Evolutionary conservation across 306 rosid species (phyloP), one percentile per base, ranked within the genome.

Genomic region (Lathyrus oleraceus): DNA sequence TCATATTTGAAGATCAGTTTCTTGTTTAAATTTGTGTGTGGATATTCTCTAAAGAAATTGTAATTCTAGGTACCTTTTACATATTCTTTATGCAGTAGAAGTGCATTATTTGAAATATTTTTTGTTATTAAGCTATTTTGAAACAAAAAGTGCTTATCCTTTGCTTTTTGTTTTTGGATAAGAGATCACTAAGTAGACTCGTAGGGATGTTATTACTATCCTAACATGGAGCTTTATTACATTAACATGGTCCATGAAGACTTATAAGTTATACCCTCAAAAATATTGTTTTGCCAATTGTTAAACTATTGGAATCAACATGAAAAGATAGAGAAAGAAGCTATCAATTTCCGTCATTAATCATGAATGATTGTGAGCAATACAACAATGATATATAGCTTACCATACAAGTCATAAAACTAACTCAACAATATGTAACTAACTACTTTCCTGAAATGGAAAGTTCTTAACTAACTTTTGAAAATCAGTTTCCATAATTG

Each of bases 1-100:
- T 35, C 43, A 58, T 58, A 11, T 51, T 23, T 23, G 62, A 44
- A 75, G 43, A 14, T 14, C 17, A 23, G 47, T 58, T 54, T 67
- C 10, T 36, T 35, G 69, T 48, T 58, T 47, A 23, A 13, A 60
- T 27, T 25, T 27, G 10, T 25, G 39, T 57, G 5, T 57, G 40
- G 39, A 5, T 27, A n/a, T 57, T 54, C 30, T 9, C 25, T 54
- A 5, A 32, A 32, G 35, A 12, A 23, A 19, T 54, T 21, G 61
- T 23, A 54, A 21, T 4, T 53, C 32, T 53, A 21, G 60, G 8
- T 10, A 53, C 0, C 15, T 21, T 20, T 16, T 52, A 52, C 58
- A 52, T 20, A 9, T 52, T 52, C 1, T 20, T 20, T 48, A 40
- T 40, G 45, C 4, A 14, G 9, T 45, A 45, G 19, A 45, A 45